Percentiles rank a stretch among this genome's conserved stretches.
Evolutionary conservation across 441 rosid genomes (phyloP).

Genomic region (Bocquillonia castaneifolia): DNA sequence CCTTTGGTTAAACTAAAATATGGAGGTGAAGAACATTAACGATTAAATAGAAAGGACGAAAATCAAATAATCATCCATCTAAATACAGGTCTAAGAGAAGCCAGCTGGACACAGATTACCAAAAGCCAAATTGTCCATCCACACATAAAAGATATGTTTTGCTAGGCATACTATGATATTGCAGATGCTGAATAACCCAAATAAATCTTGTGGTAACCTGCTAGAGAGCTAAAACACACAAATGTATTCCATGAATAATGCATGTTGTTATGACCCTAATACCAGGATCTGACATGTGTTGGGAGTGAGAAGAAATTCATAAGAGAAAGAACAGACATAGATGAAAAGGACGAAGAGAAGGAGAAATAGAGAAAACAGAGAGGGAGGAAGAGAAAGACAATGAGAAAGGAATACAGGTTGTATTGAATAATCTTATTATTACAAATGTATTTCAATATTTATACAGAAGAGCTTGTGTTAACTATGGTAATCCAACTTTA

Average conservation of each 20-base stretch:
- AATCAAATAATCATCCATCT: background rate
- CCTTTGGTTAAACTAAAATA: background rate
- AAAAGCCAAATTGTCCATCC: background rate
- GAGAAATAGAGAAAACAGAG: no score
- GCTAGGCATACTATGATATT: background rate
- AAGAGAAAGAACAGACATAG: no score
- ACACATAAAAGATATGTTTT: background rate
- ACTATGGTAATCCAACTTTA: no score
- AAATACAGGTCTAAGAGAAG: background rate
- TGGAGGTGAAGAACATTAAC: background rate
- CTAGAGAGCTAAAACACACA: slow-evolving; percentile 5
- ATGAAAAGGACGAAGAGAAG: no score
- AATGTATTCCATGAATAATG: background rate
- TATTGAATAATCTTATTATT: no score
- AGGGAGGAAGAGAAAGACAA: no score
- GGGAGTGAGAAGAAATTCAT: no score
- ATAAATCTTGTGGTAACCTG: background rate
- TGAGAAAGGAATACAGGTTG: no score
- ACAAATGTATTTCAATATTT: no score
- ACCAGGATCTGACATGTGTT: no score
- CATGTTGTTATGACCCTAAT: no score
- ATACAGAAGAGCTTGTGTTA: no score
- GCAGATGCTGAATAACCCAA: background rate
- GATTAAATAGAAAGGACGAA: background rate
- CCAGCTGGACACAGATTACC: background rate